These are phyloP conservation scores for Rhynchospora breviuscula DNA, from an alignment of 176 grass and related monocot genomes.

Conservation along the genomic window DNA sequence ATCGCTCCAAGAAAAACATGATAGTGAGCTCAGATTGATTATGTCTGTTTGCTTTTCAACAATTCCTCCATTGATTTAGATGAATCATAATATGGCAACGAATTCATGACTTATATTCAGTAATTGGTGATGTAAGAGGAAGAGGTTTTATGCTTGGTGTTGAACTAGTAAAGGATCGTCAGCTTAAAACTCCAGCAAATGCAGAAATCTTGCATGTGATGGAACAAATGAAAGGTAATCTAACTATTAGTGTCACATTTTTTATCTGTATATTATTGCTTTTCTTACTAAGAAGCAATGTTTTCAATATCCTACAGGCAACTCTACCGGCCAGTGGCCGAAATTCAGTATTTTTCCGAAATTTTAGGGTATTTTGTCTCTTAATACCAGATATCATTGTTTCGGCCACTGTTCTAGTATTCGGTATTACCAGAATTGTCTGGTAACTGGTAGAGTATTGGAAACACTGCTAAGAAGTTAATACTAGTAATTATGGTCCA, in stretches of 20 bases:
- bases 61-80: not conserved
- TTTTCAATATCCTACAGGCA: too few relatives aligned
- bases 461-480: not conserved
- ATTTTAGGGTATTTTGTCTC: too few relatives aligned
- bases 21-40: slow-evolving; percentile 34
- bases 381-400: too few relatives aligned
- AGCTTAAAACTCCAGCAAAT: slow-evolving; percentile 75
- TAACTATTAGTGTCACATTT: not conserved
- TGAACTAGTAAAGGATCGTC: slow-evolving; percentile 69
- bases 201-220: slow-evolving; percentile 72
- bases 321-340: too few relatives aligned
- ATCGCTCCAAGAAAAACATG: slow-evolving; percentile 76
- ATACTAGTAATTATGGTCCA: not conserved
- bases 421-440: too few relatives aligned
- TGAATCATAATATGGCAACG: not conserved
- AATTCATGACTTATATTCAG: slow-evolving; percentile 29
- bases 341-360: too few relatives aligned
- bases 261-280: not conserved
- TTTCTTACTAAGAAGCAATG: too few relatives aligned
- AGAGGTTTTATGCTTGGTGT: slow-evolving; percentile 92
- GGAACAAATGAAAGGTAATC: slow-evolving; percentile 85
- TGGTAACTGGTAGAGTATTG: too few relatives aligned
- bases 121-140: slow-evolving; percentile 91
- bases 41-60: not conserved
- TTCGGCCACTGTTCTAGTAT: too few relatives aligned